These are phyloP conservation scores for Whalleya microplaca DNA, from an alignment of 2,329 filamentous ascomycete species.

Conservation along the genomic window DNA sequence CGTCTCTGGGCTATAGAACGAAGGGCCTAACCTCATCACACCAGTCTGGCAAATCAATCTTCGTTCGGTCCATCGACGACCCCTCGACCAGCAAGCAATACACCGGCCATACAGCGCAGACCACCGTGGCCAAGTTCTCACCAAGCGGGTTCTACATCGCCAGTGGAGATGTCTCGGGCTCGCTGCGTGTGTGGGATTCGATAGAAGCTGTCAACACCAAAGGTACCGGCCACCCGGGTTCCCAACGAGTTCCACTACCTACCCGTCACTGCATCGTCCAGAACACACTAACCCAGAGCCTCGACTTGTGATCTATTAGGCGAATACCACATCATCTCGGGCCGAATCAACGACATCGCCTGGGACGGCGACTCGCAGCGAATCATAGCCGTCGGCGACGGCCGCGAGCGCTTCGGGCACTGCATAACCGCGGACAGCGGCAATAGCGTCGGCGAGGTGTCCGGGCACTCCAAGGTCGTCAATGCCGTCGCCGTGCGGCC, in stretches of 20 bases:
- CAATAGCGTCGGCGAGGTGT: conserved; percentile 93
- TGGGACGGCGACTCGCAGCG: conserved; percentile 98
- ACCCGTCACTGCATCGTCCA: neutral
- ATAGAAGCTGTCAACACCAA: conserved; percentile 84
- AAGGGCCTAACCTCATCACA: conserved; percentile 8
- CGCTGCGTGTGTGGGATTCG: conserved; percentile 90
- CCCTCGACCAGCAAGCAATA: conserved; percentile 87
- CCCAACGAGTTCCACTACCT: neutral
- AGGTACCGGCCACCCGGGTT: conserved; percentile 44
- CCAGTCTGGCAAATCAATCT: conserved; percentile 94
- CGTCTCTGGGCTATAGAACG: conserved; percentile 10
- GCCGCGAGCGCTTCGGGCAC: conserved; percentile 89
- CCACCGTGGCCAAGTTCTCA: conserved; percentile 91
- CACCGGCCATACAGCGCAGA: conserved; percentile 84
- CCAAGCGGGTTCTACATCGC: conserved; percentile 95
- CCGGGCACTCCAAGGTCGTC: conserved; percentile 86
- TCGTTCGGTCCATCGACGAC: conserved; percentile 91
- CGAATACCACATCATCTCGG: conserved; percentile 92
- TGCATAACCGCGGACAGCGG: conserved; percentile 95
- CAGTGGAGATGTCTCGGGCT: conserved; percentile 83
- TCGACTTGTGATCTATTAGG: conserved; percentile 49
- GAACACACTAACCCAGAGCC: conserved; percentile 18
- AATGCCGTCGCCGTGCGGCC: conserved; percentile 90
- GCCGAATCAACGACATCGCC: conserved; percentile 92
- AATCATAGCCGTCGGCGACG: conserved; percentile 94